These are phyloP conservation scores for Amaranthus cruentus DNA, from an alignment of 148 eudicot species.

Conservation along the genomic window DNA sequence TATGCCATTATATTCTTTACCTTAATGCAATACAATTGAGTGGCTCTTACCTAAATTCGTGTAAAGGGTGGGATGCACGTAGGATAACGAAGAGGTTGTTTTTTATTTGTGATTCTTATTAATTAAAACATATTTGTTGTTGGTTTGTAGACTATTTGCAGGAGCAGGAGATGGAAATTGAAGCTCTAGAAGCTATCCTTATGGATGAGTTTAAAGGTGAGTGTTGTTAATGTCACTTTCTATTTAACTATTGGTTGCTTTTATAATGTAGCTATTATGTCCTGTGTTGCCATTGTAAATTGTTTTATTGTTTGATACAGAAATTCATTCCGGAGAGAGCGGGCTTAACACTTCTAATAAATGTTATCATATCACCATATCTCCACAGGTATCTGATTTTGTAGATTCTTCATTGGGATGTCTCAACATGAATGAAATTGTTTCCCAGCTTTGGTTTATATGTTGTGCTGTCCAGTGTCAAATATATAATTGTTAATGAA, in stretches of 20 bases:
- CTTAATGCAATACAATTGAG: too few relatives aligned
- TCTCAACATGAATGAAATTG: background rate
- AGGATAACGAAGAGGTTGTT: background rate
- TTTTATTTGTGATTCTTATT: background rate
- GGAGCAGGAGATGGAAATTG: constrained; percentile 95
- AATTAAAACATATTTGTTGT: background rate
- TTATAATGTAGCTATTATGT: background rate
- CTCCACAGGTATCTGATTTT: constrained; percentile 58
- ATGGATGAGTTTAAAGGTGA: constrained; percentile 81
- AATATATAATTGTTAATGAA: too few relatives aligned
- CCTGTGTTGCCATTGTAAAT: background rate
- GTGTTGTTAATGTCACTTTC: constrained; percentile 1
- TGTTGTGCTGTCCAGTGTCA: background rate
- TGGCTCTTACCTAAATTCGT: too few relatives aligned
- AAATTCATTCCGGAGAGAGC: constrained; percentile 87
- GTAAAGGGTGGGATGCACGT: background rate
- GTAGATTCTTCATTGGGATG: background rate
- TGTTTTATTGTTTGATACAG: constrained; percentile 44
- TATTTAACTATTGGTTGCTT: background rate
- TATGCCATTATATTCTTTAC: too few relatives aligned
- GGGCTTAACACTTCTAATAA: constrained; percentile 81
- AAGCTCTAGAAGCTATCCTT: constrained; percentile 87
- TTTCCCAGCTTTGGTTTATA: background rate
- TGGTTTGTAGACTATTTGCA: constrained; percentile 54
- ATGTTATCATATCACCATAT: constrained; percentile 66